phyloP scores from a whole-genome alignment of 805 yeast genomes.

The Wickerhamomyces subpelliculosus region DNA sequence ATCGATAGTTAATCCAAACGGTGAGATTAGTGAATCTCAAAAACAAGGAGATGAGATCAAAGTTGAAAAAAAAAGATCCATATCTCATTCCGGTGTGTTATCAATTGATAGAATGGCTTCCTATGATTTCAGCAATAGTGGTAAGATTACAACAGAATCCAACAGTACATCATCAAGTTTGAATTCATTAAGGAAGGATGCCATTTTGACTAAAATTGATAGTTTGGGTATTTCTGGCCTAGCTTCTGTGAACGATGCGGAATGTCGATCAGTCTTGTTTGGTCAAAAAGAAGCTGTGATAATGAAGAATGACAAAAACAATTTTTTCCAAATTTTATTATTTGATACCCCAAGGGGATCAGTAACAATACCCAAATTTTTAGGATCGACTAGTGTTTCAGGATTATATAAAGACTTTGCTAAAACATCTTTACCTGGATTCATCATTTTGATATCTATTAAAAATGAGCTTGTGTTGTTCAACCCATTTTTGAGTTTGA shows the following conservation, averaged over 20 bases:
- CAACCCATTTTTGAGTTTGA: conserved; percentile 51
- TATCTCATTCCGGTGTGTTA: conserved; percentile 32
- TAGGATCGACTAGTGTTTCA: conserved; percentile 24
- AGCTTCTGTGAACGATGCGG: conserved; percentile 25
- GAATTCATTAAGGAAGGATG: conserved; percentile 51
- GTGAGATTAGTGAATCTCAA: too few relatives aligned
- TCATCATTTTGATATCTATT: conserved; percentile 35
- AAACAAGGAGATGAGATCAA: conserved; percentile 6
- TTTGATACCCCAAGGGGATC: conserved; percentile 31
- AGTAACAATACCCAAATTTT: conserved; percentile 27
- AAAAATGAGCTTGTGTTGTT: conserved; percentile 32
- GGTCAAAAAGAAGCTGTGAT: conserved; percentile 58
- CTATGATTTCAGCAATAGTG: conserved; percentile 33
- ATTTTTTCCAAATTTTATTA: conserved; percentile 43
- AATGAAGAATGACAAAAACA: conserved; percentile 36
- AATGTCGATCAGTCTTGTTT: conserved; percentile 32
- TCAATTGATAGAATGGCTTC: conserved; percentile 41
- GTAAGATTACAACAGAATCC: conserved; percentile 37
- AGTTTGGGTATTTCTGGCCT: conserved; percentile 27
- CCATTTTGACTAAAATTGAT: conserved; percentile 59
- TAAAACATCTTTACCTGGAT: conserved; percentile 34
- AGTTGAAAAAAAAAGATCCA: conserved; percentile 22
- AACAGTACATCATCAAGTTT: conserved; percentile 31
- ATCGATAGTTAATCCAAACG: too few relatives aligned
- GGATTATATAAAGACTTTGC: conserved; percentile 32